Evolutionary conservation across 1,139 yeast species (phyloP), one percentile per base, ranked within the genome.

Genomic region (Hemisphaericaspora lyxosophila): DNA sequence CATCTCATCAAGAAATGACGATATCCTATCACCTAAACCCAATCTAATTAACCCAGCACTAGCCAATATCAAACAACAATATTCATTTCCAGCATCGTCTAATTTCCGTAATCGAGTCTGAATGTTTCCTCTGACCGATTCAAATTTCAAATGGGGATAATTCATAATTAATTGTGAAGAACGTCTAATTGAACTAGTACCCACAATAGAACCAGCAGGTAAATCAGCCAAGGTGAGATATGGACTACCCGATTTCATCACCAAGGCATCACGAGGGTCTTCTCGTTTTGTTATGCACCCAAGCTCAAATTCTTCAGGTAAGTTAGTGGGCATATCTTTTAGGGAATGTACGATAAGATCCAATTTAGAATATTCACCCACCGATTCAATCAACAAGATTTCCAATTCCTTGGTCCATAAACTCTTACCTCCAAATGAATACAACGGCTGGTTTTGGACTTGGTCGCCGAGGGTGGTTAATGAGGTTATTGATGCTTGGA

Each of bases 401-500:
- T 92, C 98, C 44, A 92, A 72, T 60, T 92, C 98, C 56, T 88
- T 86, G 8, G 98, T 92, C 98, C 98, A 92, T 31, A 92, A 64
- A 0, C 96, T 81, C 59, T 92, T 92, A 19, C 98, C 98, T 26
- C 97, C 97, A 64, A 92, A 92, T 5, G 96, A 78, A 60, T 92
- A 94, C 39, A 92, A 71, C 4, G 98, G 97, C 54, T 81, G 83
- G 52, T 77, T 77, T 57, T 82, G 92, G 27, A 85, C 82, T 57
- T 86, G 84, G 65, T 92, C 98, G 18, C 97, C 98, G 31, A 92
- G 70, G 1, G 98, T 92, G 34, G 83, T 77, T 34, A 88, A 73
- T 4, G 96, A 94, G 16, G 86, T 67, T 23, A 92, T 84, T 49
- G 90, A 83, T 38, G 81, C 71, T 22, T 68, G 55, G 35, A 73